Evolutionary conservation across 768 basidiomycete species (phyloP).

Genomic region (Podaxis rugospora): DNA sequence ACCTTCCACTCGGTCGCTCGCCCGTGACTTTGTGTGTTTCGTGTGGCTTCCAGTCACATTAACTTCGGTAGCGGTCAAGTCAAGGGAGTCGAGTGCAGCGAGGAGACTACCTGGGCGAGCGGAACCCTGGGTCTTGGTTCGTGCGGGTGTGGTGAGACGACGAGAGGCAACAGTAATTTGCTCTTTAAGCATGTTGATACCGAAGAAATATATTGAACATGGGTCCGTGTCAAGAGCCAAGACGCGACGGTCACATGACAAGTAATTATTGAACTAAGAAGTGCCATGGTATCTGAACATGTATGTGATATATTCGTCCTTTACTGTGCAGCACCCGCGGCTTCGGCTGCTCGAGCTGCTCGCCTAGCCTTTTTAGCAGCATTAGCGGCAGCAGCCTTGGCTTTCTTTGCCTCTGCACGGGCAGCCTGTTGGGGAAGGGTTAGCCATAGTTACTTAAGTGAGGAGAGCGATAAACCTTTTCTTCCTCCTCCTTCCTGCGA

Average conservation of each 20-base stretch:
- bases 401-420: slow-evolving; percentile 77
- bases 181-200: background rate
- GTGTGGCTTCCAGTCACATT: background rate
- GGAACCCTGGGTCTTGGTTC: background rate
- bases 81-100: background rate
- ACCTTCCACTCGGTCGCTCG: background rate
- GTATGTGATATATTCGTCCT: background rate
- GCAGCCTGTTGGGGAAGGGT: slow-evolving; percentile 32
- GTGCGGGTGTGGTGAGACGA: background rate
- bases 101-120: background rate
- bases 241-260: background rate
- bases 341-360: slow-evolving; percentile 46
- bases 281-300: too few relatives aligned
- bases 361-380: slow-evolving; percentile 89
- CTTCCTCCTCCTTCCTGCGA: slow-evolving; percentile 77
- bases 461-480: slow-evolving; percentile 51
- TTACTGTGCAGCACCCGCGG: slow-evolving; percentile 18
- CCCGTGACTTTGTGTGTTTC: background rate
- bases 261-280: background rate
- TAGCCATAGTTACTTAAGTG: background rate
- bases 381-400: slow-evolving; percentile 80
- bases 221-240: too few relatives aligned
- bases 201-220: too few relatives aligned
- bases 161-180: background rate
- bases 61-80: background rate